These are phyloP conservation scores for Dactylellina drechsleri DNA, from an alignment of 2,329 filamentous ascomycete genomes.

Conservation along the genomic window DNA sequence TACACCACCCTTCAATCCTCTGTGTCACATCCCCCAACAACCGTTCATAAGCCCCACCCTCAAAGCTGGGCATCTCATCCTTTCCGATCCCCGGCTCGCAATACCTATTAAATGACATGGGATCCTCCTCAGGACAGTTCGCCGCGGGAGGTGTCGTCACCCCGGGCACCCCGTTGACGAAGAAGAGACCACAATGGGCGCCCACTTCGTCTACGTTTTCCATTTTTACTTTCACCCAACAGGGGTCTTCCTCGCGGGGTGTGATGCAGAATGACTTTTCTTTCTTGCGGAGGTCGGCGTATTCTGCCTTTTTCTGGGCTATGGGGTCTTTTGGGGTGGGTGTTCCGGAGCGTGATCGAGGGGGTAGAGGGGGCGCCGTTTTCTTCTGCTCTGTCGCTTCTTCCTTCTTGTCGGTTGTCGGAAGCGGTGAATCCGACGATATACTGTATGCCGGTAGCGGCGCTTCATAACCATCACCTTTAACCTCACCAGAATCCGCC, in stretches of 20 bases:
- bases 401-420: background rate
- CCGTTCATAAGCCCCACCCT: background rate
- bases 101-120: background rate
- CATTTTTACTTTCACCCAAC: slow-evolving; percentile 85
- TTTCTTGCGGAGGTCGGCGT: slow-evolving; percentile 60
- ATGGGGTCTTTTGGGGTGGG: background rate
- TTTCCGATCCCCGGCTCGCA: background rate
- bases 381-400: background rate
- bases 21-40: slow-evolving; percentile 64
- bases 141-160: slow-evolving; percentile 62
- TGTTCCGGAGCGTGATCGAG: background rate
- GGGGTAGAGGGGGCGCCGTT: slow-evolving; percentile 11
- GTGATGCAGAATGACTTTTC: slow-evolving; percentile 82
- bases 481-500: background rate
- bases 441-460: slow-evolving; percentile 26
- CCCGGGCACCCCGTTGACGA: slow-evolving; percentile 36
- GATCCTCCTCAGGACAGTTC: slow-evolving; percentile 70
- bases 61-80: background rate
- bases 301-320: slow-evolving; percentile 1
- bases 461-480: background rate
- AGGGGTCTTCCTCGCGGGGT: slow-evolving; percentile 72
- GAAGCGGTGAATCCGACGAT: background rate
- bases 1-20: slow-evolving; percentile 75
- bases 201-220: slow-evolving; percentile 83
- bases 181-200: slow-evolving; percentile 85